A percentile compares a stretch with the other conserved stretches of the same genome.
Evolutionary conservation across 2,329 filamentous ascomycete genomes (phyloP).

Genomic region (Grosmannia serpens): DNA sequence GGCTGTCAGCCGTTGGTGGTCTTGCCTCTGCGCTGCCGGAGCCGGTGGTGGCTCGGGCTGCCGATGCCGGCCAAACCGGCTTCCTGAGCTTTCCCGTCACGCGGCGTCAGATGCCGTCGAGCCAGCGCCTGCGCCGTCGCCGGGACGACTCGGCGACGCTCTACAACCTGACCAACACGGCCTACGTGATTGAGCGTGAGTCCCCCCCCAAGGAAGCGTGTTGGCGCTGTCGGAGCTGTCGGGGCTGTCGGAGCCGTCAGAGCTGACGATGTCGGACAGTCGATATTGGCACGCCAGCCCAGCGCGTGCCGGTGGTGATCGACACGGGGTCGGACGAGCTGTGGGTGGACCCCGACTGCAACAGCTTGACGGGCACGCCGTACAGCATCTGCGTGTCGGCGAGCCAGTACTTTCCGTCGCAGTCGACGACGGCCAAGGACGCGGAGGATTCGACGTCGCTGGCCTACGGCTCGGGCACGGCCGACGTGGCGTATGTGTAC

Average conservation of each 20-base stretch:
- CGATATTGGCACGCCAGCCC: conserved; percentile 36
- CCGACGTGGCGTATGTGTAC: conserved; percentile 27
- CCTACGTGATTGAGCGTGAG: conserved; percentile 11
- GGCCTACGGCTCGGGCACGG: conserved; percentile 33
- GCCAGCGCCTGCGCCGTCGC: not conserved
- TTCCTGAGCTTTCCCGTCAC: conserved; percentile 3
- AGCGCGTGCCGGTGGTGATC: conserved; percentile 35
- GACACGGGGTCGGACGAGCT: conserved; percentile 45
- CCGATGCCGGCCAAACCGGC: not conserved
- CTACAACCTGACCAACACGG: conserved; percentile 8
- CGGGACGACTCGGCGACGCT: conserved; percentile 5
- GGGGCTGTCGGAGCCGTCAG: no score
- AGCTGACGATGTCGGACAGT: conserved; percentile 15
- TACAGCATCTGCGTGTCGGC: conserved; percentile 23
- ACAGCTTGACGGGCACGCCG: conserved; percentile 11
- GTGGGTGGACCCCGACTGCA: conserved; percentile 48
- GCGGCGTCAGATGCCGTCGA: not conserved
- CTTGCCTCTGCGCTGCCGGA: not conserved
- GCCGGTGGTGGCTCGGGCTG: not conserved
- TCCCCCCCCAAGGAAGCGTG: no score
- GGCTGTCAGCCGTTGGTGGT: conserved; percentile 3
- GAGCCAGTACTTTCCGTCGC: conserved; percentile 24
- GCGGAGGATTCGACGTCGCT: conserved; percentile 21
- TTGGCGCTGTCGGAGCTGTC: no score
- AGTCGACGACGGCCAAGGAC: conserved; percentile 22